Evolutionary conservation across 2,329 filamentous ascomycete species (phyloP).

Genomic region (Fusarium globosum): DNA sequence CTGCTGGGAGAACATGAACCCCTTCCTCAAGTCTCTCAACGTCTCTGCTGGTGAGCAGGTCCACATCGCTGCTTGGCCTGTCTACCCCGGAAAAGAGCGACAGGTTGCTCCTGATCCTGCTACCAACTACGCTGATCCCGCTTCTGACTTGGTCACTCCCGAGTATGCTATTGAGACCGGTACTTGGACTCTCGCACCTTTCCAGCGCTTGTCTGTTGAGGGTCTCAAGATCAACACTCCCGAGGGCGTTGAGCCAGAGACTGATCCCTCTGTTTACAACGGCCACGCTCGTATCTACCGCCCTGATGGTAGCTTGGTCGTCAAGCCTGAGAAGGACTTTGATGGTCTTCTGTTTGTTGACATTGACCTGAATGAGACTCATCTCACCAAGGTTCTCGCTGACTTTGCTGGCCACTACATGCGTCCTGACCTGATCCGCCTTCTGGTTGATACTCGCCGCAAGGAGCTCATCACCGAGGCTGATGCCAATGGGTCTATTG

Average conservation of each 20-base stretch:
- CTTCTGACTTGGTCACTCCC: conserved; percentile 42
- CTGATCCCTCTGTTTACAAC: conserved; percentile 39
- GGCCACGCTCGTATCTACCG: conserved; percentile 43
- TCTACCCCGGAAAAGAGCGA: conserved; percentile 39
- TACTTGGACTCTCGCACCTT: conserved; percentile 43
- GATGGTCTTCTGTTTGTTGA: conserved; percentile 65
- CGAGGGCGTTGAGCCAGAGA: conserved; percentile 43
- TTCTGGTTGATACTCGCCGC: conserved; percentile 45
- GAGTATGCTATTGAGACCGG: conserved; percentile 44
- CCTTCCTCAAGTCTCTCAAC: conserved; percentile 44
- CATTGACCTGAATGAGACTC: conserved; percentile 55
- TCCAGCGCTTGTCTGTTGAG: conserved; percentile 41
- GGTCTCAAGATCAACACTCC: conserved; percentile 42
- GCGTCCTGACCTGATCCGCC: conserved; percentile 54
- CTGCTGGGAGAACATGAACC: conserved; percentile 65
- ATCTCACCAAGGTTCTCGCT: conserved; percentile 45
- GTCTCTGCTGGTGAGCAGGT: conserved; percentile 46
- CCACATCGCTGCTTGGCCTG: conserved; percentile 47
- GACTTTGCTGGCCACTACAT: conserved; percentile 53
- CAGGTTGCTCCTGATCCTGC: conserved; percentile 41
- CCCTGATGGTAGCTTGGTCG: conserved; percentile 40
- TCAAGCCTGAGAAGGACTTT: conserved; percentile 44
- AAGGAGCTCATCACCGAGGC: conserved; percentile 40
- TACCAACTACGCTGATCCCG: conserved; percentile 43
- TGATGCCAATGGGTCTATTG: conserved; percentile 5